These are phyloP conservation scores for Thozetella sp. DNA, from an alignment of 495 filamentous ascomycete species.

Conservation along the genomic window DNA sequence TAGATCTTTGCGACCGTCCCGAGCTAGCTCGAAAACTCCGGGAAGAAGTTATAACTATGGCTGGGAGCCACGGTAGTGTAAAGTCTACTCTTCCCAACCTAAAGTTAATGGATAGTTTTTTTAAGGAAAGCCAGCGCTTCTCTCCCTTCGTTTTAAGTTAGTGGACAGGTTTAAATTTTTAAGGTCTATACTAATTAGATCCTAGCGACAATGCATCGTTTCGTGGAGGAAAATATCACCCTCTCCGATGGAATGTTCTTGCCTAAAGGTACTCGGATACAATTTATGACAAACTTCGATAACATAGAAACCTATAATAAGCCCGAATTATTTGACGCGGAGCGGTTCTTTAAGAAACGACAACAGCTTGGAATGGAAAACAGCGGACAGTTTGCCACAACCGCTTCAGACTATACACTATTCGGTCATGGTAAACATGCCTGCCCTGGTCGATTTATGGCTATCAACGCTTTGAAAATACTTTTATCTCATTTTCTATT, in stretches of 20 bases:
- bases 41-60: background rate
- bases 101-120: background rate
- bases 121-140: background rate
- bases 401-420: background rate
- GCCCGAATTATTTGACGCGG: background rate
- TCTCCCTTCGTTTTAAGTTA: background rate
- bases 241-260: background rate
- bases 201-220: background rate
- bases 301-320: background rate
- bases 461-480: conserved; percentile 28
- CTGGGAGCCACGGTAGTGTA: background rate
- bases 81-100: background rate
- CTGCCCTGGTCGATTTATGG: conserved; percentile 41
- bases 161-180: background rate
- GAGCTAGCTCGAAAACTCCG: background rate
- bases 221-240: background rate
- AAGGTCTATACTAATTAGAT: background rate
- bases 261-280: background rate
- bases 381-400: background rate
- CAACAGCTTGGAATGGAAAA: background rate
- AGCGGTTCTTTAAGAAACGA: background rate
- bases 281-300: background rate
- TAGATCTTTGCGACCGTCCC: background rate
- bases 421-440: conserved; percentile 41
- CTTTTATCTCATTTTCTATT: conserved; percentile 7